These are phyloP conservation scores for Lachnellula cervina DNA, from an alignment of 2,329 filamentous ascomycete genomes.

Conservation along the genomic window DNA sequence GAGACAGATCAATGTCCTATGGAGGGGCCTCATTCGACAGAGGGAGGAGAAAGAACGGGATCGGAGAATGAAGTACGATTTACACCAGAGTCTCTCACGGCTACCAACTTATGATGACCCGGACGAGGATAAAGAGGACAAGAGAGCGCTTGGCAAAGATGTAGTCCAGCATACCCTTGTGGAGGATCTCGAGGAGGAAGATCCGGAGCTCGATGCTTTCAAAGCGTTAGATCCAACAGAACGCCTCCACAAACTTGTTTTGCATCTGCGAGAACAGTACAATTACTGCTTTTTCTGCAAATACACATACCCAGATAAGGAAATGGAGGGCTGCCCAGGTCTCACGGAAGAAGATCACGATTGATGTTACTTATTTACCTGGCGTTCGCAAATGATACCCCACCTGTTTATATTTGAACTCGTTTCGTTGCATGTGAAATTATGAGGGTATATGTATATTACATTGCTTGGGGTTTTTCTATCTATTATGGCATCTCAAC, in stretches of 20 bases:
- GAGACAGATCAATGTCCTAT: conserved; percentile 70
- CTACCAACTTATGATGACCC: conserved; percentile 64
- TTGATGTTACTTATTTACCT: conserved; percentile 26
- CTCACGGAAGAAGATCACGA: conserved; percentile 78
- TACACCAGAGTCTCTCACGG: conserved; percentile 58
- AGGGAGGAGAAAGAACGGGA: conserved; percentile 68
- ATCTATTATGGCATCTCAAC: background rate
- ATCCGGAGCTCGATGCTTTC: conserved; percentile 76
- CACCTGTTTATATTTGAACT: background rate
- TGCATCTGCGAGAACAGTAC: conserved; percentile 64
- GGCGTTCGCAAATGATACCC: conserved; percentile 26
- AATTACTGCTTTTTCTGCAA: conserved; percentile 98
- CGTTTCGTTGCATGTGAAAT: background rate
- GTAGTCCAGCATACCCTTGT: conserved; percentile 52
- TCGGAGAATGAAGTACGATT: conserved; percentile 56
- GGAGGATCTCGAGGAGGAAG: conserved; percentile 70
- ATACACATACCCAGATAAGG: conserved; percentile 64
- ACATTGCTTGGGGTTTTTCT: background rate
- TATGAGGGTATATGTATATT: background rate
- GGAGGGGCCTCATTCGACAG: conserved; percentile 67
- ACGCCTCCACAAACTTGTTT: conserved; percentile 60
- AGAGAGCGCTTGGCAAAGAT: conserved; percentile 59
- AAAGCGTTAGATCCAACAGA: conserved; percentile 63
- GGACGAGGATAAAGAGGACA: conserved; percentile 69
- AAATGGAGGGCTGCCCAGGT: conserved; percentile 87